phyloP scores from a whole-genome alignment of 495 filamentous ascomycete species.

The Thozetella sp. region DNA sequence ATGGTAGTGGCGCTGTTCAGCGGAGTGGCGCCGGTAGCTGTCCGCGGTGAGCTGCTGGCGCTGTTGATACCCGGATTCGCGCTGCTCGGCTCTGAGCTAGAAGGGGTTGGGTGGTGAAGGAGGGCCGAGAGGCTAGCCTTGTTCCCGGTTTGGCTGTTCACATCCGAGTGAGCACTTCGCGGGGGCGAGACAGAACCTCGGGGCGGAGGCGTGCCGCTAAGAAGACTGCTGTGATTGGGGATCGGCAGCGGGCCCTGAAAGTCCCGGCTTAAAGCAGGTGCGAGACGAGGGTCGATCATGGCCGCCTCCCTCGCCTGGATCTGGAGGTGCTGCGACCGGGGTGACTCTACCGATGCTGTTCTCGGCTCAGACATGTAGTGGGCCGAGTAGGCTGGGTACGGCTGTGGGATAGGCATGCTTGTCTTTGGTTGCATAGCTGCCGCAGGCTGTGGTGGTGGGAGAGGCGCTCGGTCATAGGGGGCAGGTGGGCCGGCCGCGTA shows the following conservation, averaged over 20 bases:
- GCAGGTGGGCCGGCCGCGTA: neutral
- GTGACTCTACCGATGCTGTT: conserved; percentile 23
- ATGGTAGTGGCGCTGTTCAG: conserved; percentile 26
- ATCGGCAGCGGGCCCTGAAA: conserved; percentile 30
- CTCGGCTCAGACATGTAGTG: conserved; percentile 7
- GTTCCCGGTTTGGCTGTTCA: conserved; percentile 17
- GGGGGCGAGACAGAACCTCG: conserved; percentile 34
- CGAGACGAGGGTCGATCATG: conserved; percentile 32
- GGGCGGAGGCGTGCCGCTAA: conserved; percentile 22
- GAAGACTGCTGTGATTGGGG: neutral
- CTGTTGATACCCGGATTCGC: conserved; percentile 34
- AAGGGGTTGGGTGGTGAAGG: conserved; percentile 32
- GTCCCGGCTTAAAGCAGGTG: conserved; percentile 18
- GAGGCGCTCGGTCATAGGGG: neutral
- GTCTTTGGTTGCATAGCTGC: neutral
- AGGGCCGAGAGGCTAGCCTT: conserved; percentile 37
- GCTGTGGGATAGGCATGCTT: neutral
- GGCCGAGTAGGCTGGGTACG: neutral
- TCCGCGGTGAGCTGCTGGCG: conserved; percentile 31
- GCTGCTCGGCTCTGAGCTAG: conserved; percentile 38
- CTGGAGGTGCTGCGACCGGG: conserved; percentile 38
- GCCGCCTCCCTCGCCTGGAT: conserved; percentile 31
- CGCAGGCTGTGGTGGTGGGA: neutral
- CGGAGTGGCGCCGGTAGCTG: conserved; percentile 4
- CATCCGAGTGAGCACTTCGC: conserved; percentile 22